phyloP scores from a whole-genome alignment of 352 stramenopile species.

The Phytophthora melonis region DNA sequence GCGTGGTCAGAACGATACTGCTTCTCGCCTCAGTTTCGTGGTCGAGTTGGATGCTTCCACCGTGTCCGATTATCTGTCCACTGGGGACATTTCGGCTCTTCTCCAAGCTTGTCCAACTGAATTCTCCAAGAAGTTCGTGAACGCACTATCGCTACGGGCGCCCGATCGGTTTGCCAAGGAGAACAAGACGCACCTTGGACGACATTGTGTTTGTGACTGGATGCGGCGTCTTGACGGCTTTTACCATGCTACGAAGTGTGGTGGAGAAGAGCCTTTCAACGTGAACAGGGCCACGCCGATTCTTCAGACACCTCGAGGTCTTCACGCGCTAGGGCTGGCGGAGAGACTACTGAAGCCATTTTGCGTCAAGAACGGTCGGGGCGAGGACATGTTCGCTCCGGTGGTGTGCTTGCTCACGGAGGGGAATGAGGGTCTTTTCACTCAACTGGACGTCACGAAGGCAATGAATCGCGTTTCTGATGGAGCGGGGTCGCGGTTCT shows the following conservation, averaged over 20 bases:
- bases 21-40: constrained; percentile 5
- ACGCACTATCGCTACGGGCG: neutral
- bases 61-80: constrained; percentile 1
- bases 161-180: constrained; percentile 12
- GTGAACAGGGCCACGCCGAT: constrained; percentile 7
- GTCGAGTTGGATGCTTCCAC: constrained; percentile 10
- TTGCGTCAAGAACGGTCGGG: neutral
- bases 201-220: constrained; percentile 24
- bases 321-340: constrained; percentile 7
- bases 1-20: neutral
- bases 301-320: constrained; percentile 1
- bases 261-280: neutral
- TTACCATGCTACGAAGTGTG: neutral
- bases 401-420: constrained; percentile 3
- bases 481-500: constrained; percentile 18
- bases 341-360: neutral
- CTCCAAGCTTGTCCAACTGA: neutral
- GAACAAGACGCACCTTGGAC: constrained; percentile 17
- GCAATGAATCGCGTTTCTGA: constrained; percentile 12
- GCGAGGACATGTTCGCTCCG: neutral
- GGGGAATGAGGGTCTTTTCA: neutral
- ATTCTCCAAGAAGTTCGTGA: constrained; percentile 6
- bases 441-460: neutral
- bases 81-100: constrained; percentile 5
- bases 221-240: constrained; percentile 15